These are phyloP conservation scores for Tephrocybe sp. DNA, from an alignment of 768 basidiomycete species.

Conservation along the genomic window DNA sequence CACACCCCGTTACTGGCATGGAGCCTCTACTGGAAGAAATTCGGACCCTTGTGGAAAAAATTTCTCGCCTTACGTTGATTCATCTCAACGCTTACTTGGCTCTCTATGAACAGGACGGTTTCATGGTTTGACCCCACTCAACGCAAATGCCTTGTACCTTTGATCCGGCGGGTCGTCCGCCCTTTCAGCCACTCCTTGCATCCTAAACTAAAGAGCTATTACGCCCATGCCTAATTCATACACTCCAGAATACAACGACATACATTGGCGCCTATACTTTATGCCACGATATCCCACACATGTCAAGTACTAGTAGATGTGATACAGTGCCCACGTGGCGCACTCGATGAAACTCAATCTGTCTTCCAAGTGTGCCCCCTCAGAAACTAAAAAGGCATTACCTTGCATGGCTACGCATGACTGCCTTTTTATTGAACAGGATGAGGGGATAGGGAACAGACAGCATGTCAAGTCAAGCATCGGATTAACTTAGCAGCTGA, in stretches of 20 bases:
- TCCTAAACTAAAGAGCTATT: slow-evolving; percentile 1
- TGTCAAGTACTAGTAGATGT: slow-evolving; percentile 8
- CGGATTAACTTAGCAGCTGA: background rate
- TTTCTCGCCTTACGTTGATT: slow-evolving; percentile 68
- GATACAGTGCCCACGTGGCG: slow-evolving; percentile 12
- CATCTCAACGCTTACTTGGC: slow-evolving; percentile 75
- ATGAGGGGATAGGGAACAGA: background rate
- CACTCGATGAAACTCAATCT: background rate
- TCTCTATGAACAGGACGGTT: slow-evolving; percentile 71
- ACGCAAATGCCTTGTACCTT: slow-evolving; percentile 2
- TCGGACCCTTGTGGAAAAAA: slow-evolving; percentile 62
- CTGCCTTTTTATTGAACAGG: slow-evolving; percentile 11
- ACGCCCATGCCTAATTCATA: background rate
- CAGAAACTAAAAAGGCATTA: background rate
- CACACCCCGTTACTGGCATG: slow-evolving; percentile 54
- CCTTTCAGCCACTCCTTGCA: background rate
- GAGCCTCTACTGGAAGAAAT: slow-evolving; percentile 73
- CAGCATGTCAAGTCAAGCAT: too few species aligned
- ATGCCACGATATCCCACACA: slow-evolving; percentile 17
- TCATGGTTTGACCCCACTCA: slow-evolving; percentile 27
- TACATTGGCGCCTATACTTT: slow-evolving; percentile 16
- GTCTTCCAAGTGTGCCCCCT: background rate
- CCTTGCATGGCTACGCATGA: slow-evolving; percentile 7
- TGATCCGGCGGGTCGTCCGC: background rate
- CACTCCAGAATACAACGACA: slow-evolving; percentile 2